Conservation (phyloP, 352 stramenopile species). For the Pythium dissotocum region DNA sequence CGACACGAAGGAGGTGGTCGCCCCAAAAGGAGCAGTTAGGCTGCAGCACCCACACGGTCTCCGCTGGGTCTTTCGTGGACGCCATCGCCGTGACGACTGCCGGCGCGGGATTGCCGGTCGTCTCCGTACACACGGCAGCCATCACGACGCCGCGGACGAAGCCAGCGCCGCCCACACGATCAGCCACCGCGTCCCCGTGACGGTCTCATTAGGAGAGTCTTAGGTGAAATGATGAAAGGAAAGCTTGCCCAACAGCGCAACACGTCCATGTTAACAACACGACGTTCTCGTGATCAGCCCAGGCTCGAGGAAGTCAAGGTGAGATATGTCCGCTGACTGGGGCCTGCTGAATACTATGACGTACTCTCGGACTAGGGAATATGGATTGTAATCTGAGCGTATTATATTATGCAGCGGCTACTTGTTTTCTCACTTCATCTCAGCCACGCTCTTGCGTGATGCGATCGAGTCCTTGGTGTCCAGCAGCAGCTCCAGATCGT, state of each 20-base stretch:
- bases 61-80: not conserved
- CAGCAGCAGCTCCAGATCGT: slow-evolving; percentile 7
- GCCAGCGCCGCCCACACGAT: not conserved
- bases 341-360: not conserved
- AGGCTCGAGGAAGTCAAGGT: no score
- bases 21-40: not conserved
- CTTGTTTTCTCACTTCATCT: slow-evolving; percentile 16
- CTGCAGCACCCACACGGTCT: not conserved
- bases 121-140: not conserved
- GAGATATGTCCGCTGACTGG: not conserved
- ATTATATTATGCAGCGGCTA: not conserved
- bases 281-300: no score
- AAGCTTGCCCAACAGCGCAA: no score
- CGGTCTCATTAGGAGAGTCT: not conserved
- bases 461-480: slow-evolving; percentile 24
- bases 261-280: no score
- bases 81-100: not conserved
- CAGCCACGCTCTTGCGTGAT: slow-evolving; percentile 26
- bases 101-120: not conserved
- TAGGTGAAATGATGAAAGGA: no score
- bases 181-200: not conserved
- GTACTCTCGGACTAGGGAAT: not conserved
- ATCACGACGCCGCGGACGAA: not conserved
- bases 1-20: not conserved
- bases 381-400: not conserved